Conservation (phyloP, 257 asterid genomes). For the Mentha longifolia region DNA sequence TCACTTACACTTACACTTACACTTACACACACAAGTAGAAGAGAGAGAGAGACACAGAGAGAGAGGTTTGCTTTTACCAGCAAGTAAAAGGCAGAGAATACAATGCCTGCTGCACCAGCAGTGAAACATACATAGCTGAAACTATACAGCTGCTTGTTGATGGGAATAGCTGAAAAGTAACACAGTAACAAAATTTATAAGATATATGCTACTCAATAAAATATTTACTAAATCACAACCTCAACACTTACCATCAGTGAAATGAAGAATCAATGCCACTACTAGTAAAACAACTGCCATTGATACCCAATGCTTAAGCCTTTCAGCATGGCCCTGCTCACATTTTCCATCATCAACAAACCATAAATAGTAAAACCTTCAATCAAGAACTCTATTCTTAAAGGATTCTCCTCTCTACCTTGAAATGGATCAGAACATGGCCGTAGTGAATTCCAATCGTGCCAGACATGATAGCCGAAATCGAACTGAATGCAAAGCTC, state of each 20-base stretch:
- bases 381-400: too few species aligned
- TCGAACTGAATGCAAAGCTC: slow-evolving; percentile 51
- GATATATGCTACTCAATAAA: background rate
- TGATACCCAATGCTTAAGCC: slow-evolving; percentile 87
- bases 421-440: slow-evolving; percentile 77
- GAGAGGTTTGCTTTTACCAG: slow-evolving; percentile 49
- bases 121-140: slow-evolving; percentile 91
- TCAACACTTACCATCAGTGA: slow-evolving; percentile 66
- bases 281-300: slow-evolving; percentile 63
- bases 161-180: slow-evolving; percentile 83
- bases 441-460: slow-evolving; percentile 90
- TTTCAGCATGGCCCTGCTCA: slow-evolving; percentile 64
- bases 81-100: slow-evolving; percentile 70
- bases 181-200: background rate
- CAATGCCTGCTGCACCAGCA: slow-evolving; percentile 89
- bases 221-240: background rate
- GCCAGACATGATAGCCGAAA: slow-evolving; percentile 82
- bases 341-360: background rate
- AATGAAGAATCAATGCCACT: slow-evolving; percentile 70
- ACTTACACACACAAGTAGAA: background rate
- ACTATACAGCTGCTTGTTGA: slow-evolving; percentile 90
- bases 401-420: slow-evolving; percentile 42
- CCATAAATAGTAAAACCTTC: background rate
- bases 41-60: background rate
- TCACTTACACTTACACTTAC: background rate